A percentile compares a stretch with the other conserved stretches of the same genome.
phyloP scores from a whole-genome alignment of 192 early-diverging fungal genomes.

The Coemansia sp. region DNA sequence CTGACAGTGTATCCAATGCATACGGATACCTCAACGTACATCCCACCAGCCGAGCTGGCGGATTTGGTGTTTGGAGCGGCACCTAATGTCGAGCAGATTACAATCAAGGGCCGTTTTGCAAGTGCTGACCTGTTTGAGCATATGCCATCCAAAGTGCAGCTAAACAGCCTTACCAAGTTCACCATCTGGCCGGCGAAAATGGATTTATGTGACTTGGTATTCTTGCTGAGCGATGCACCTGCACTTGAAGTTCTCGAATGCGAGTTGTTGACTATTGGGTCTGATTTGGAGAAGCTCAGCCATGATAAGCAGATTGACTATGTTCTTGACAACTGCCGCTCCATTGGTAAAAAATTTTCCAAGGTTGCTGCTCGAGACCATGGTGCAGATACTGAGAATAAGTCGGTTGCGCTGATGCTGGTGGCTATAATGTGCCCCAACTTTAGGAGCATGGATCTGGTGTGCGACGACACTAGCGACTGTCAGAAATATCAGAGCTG shows the following conservation, averaged over 20 bases:
- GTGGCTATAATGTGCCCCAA: neutral
- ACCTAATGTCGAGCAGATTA: neutral
- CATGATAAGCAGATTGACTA: neutral
- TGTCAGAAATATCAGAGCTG: neutral
- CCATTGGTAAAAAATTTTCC: neutral
- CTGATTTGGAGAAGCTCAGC: neutral
- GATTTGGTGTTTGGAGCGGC: neutral
- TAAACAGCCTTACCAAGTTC: neutral
- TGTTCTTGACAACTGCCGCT: neutral
- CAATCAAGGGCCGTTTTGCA: neutral
- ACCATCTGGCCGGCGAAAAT: neutral
- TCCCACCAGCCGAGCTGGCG: neutral
- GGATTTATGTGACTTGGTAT: neutral
- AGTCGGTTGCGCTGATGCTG: neutral
- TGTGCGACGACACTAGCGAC: neutral
- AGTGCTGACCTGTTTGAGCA: neutral
- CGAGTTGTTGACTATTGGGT: neutral
- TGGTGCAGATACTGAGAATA: neutral
- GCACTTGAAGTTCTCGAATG: neutral
- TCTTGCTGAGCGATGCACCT: neutral
- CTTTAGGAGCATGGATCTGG: neutral
- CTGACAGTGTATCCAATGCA: neutral
- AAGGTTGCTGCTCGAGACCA: neutral
- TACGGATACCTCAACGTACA: neutral
- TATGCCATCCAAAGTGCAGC: neutral